These are phyloP conservation scores for Kwoniella dendrophila DNA, from an alignment of 768 basidiomycete species.

Conservation along the genomic window DNA sequence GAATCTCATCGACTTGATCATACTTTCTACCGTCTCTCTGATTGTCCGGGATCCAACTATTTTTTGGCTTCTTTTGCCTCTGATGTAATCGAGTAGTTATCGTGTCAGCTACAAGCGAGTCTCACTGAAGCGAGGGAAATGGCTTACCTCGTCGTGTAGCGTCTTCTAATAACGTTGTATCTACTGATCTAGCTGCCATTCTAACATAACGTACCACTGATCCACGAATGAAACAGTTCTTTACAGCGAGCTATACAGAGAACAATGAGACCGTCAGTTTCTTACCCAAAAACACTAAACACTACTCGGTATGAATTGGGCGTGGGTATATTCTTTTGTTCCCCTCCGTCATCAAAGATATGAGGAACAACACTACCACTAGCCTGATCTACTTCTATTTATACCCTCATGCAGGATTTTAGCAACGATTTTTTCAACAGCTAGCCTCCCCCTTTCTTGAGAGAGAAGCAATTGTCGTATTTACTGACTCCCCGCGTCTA, in stretches of 20 bases:
- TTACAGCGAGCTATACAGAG: constrained; percentile 99
- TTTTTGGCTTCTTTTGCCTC: constrained; percentile 54
- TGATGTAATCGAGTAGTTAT: neutral
- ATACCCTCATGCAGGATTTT: no score
- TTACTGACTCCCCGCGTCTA: no score
- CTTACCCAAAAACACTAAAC: no score
- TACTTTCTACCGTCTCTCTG: neutral
- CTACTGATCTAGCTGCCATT: constrained; percentile 86
- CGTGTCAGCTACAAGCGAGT: constrained; percentile 8
- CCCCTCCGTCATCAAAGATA: no score
- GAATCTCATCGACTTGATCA: no score
- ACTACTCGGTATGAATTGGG: no score
- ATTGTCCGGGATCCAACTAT: constrained; percentile 18
- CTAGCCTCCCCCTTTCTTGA: no score
- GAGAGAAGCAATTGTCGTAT: no score
- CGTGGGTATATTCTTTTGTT: no score
- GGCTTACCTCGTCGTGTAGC: constrained; percentile 86
- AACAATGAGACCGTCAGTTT: neutral
- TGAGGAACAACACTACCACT: no score
- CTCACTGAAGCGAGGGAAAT: neutral
- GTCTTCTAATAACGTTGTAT: constrained; percentile 93
- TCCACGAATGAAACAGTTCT: constrained; percentile 98
- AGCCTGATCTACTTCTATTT: no score
- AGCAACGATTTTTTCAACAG: no score
- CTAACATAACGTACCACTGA: constrained; percentile 98